Evolutionary conservation across 192 early-diverging fungal genomes (phyloP), one percentile per base, ranked within the genome.

Genomic region (Haplosporangium gracile): DNA sequence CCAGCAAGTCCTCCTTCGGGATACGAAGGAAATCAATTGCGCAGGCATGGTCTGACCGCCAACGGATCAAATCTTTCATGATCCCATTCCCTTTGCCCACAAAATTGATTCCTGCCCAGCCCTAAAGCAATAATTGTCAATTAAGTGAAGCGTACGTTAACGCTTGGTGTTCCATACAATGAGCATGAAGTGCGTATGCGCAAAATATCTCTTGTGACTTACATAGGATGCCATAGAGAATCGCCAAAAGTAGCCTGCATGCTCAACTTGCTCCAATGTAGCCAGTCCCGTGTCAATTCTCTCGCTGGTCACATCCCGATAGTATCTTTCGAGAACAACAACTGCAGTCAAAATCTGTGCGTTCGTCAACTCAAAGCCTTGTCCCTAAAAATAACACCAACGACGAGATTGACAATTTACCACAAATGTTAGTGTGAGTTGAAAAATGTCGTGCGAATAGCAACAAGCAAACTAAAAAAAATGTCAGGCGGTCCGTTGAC

Each of bases 41-140:
- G 68, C 91, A 91, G 40, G 88, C 89, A 36, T 92, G 90, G 78
- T 96, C 94, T 4, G 95, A 94, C 68, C 94, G 89, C 68, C 89
- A 89, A 60, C 92, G 90, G 51, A 92, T 90, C 11, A 92, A 92
- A 68, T 95, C 95, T 83, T 93, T 86, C 39, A 95, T 88, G 29
- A 88, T 88, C 5, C 90, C 90, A 42, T 94, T 95, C 16, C 94
- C 94, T 72, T 94, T 92, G 75, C 94, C 94, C 55, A 95, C 91
- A 82, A 95, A 94, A 69, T 95, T 94, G 36, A 96, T 89, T 7
- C 93, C 95, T 5, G 92, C 92, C 93, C 93, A 96, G 20, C 95
- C 95, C 84, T 86, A 55, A 16, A 39, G 18, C 20, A 40, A 4
- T 53, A 34, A 38, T 32, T 63, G 34, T 70, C 51, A 24, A 15